These are phyloP conservation scores for Lunularia cruciata DNA, from an alignment of 225 moss, liverwort and hornwort species.

Conservation along the genomic window DNA sequence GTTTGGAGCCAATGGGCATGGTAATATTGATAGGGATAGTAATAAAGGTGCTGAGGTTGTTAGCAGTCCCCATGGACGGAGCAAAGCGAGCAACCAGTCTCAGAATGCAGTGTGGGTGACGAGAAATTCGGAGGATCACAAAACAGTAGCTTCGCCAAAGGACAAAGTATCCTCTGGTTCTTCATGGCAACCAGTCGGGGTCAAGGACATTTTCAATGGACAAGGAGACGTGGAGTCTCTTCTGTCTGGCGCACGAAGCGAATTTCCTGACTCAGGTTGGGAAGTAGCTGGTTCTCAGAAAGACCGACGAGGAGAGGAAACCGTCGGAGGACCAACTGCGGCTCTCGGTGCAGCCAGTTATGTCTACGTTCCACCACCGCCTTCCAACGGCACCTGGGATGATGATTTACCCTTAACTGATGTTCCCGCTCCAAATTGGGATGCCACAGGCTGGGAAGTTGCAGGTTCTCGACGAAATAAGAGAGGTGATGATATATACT, in stretches of 20 bases:
- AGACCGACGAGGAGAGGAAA: constrained; percentile 8
- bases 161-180: constrained; percentile 20
- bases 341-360: neutral
- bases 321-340: neutral
- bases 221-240: constrained; percentile 14
- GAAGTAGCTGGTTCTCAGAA: constrained; percentile 21
- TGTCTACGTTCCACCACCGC: neutral
- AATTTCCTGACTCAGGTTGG: constrained; percentile 30
- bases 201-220: constrained; percentile 11
- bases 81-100: constrained; percentile 25
- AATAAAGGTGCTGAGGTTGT: constrained; percentile 9
- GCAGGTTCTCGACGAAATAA: constrained; percentile 44
- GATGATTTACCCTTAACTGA: constrained; percentile 7
- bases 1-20: constrained; percentile 17
- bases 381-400: constrained; percentile 28
- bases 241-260: neutral
- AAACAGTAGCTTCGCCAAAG: neutral
- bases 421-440: constrained; percentile 23
- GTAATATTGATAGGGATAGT: constrained; percentile 22
- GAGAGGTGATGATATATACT: constrained; percentile 39
- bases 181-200: constrained; percentile 27
- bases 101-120: constrained; percentile 28
- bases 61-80: constrained; percentile 26
- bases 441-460: constrained; percentile 49
- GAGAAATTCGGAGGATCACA: constrained; percentile 13